These are phyloP conservation scores for Neoconidiobolus thromboides DNA, from an alignment of 371 early-diverging fungal genomes.

Conservation along the genomic window DNA sequence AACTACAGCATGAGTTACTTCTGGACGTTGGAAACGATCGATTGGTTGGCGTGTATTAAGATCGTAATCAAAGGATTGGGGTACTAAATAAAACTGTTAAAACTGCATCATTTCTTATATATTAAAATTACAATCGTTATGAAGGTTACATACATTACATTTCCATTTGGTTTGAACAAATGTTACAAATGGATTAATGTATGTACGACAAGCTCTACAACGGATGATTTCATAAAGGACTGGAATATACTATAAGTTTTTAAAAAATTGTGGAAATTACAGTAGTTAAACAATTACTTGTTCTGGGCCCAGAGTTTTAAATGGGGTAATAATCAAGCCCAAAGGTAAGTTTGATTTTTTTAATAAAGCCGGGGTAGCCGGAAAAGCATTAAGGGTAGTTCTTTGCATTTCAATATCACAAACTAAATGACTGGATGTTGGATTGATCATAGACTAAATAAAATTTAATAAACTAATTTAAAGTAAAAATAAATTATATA, in stretches of 20 bases:
- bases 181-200: constrained; percentile 87
- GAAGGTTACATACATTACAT: constrained; percentile 83
- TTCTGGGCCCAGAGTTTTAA: constrained; percentile 28
- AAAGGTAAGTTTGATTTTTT: constrained; percentile 74
- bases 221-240: constrained; percentile 79
- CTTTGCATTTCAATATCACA: constrained; percentile 64
- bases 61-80: constrained; percentile 80
- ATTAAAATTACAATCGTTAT: constrained; percentile 53
- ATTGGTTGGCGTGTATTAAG: constrained; percentile 50
- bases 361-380: constrained; percentile 54
- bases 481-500: constrained; percentile 4
- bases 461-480: neutral
- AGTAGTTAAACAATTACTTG: constrained; percentile 18
- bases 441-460: constrained; percentile 31
- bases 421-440: constrained; percentile 41
- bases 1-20: constrained; percentile 71
- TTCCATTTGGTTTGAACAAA: constrained; percentile 89
- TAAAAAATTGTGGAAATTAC: constrained; percentile 1
- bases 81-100: constrained; percentile 24
- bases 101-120: neutral
- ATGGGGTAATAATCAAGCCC: constrained; percentile 76
- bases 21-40: constrained; percentile 72
- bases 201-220: constrained; percentile 86
- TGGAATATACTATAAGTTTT: constrained; percentile 39
- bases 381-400: constrained; percentile 75